These are phyloP conservation scores for Paraphaeosphaeria sporulosa DNA, from an alignment of 2,329 filamentous ascomycete genomes.

Conservation along the genomic window DNA sequence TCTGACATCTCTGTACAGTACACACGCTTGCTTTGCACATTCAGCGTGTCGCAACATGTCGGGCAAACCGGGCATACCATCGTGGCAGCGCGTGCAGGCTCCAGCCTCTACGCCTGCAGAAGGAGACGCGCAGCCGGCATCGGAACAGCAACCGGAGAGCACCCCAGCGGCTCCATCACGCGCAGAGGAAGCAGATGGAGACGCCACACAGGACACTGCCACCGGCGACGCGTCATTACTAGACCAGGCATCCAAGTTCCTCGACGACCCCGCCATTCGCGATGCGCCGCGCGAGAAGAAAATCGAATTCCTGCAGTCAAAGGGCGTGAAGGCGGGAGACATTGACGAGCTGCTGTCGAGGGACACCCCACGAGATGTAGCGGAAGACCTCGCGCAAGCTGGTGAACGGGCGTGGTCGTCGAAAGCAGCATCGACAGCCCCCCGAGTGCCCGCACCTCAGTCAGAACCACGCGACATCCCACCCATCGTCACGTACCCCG, in stretches of 20 bases:
- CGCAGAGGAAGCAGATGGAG: constrained; percentile 17
- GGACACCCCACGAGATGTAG: constrained; percentile 19
- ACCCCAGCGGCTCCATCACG: constrained; percentile 20
- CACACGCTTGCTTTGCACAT: background rate
- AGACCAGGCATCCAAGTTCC: constrained; percentile 76
- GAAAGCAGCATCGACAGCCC: constrained; percentile 31
- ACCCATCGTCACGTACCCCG: constrained; percentile 72
- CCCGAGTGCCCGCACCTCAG: constrained; percentile 22
- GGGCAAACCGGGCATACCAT: constrained; percentile 36
- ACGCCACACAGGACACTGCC: constrained; percentile 14
- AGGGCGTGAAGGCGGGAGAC: constrained; percentile 73
- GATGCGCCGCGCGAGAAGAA: constrained; percentile 76
- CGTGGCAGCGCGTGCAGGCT: constrained; percentile 43
- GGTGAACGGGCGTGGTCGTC: constrained; percentile 39
- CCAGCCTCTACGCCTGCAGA: constrained; percentile 13
- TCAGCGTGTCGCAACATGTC: constrained; percentile 4
- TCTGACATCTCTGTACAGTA: background rate
- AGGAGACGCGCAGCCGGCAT: constrained; percentile 22
- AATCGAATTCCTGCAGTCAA: constrained; percentile 76
- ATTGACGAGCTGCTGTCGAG: constrained; percentile 70
- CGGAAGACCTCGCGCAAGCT: constrained; percentile 27
- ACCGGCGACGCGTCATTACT: constrained; percentile 45
- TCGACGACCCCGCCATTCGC: constrained; percentile 76
- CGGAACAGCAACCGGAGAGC: constrained; percentile 23
- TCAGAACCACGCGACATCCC: constrained; percentile 55